These are phyloP conservation scores for Penicillium polonicum DNA, from an alignment of 2,329 filamentous ascomycete species.

Conservation along the genomic window DNA sequence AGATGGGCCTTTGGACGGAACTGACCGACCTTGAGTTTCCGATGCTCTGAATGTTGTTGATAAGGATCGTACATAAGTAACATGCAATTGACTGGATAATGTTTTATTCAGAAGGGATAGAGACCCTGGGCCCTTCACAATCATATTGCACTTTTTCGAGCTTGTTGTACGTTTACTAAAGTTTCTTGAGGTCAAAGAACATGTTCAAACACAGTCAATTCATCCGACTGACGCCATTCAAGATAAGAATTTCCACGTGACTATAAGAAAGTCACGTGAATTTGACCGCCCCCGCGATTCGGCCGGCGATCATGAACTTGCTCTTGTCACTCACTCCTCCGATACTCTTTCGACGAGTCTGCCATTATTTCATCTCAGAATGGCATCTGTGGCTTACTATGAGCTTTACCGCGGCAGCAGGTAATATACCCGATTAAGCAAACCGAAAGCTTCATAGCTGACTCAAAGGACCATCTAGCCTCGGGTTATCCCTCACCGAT, in stretches of 20 bases:
- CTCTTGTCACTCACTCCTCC: slow-evolving; percentile 11
- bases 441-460: slow-evolving; percentile 5
- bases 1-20: not conserved
- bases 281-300: slow-evolving; percentile 5
- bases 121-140: not conserved
- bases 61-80: not conserved
- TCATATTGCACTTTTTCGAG: not conserved
- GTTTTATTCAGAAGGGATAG: not conserved
- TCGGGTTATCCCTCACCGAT: slow-evolving; percentile 90
- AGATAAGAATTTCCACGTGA: not conserved
- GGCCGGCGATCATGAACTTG: slow-evolving; percentile 14
- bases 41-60: slow-evolving; percentile 4
- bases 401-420: slow-evolving; percentile 98
- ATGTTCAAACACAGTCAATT: not conserved
- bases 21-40: slow-evolving; percentile 7
- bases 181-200: not conserved
- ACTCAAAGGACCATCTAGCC: slow-evolving; percentile 55
- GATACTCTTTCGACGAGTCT: slow-evolving; percentile 8
- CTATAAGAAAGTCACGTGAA: not conserved
- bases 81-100: not conserved
- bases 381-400: slow-evolving; percentile 65
- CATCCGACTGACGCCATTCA: not conserved
- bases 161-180: not conserved
- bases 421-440: slow-evolving; percentile 53
- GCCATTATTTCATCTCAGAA: slow-evolving; percentile 28